phyloP scores from a whole-genome alignment of 176 grass and related monocot genomes.

The Cenchrus purpureus region DNA sequence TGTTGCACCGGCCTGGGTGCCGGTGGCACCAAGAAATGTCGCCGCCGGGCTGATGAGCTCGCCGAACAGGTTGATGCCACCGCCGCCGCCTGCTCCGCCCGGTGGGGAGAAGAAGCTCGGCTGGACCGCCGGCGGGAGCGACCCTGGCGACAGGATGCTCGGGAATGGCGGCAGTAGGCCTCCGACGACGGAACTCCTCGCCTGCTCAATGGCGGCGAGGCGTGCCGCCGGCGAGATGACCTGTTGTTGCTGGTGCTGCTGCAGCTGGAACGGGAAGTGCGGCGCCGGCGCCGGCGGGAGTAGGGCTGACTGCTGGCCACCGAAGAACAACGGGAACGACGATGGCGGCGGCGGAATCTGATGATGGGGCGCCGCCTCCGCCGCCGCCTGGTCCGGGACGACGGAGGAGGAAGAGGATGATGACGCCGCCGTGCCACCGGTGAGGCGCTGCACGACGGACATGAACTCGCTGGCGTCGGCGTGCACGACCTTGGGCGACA shows the following conservation, averaged over 20 bases:
- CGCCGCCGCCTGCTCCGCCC: background rate
- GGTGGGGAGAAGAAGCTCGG: constrained; percentile 48
- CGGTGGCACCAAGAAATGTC: constrained; percentile 13
- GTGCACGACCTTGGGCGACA: constrained; percentile 68
- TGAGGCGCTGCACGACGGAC: constrained; percentile 77
- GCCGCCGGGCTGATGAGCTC: constrained; percentile 40
- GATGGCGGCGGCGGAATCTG: background rate
- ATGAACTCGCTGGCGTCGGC: constrained; percentile 57
- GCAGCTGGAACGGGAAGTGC: constrained; percentile 21
- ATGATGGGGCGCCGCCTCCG: background rate
- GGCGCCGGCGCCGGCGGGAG: background rate
- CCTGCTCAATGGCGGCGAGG: constrained; percentile 37
- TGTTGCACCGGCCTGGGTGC: no score
- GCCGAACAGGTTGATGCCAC: constrained; percentile 39
- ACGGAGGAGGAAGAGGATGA: background rate
- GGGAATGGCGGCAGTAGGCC: constrained; percentile 18
- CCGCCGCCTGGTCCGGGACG: background rate
- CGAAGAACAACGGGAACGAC: constrained; percentile 18
- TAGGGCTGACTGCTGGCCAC: background rate
- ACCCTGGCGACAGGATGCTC: constrained; percentile 47
- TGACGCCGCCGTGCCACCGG: constrained; percentile 26
- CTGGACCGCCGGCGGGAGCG: constrained; percentile 24
- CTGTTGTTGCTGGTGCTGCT: background rate
- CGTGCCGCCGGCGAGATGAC: constrained; percentile 32
- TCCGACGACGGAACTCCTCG: background rate